A percentile compares a stretch with the other conserved stretches of the same genome.
Evolutionary conservation across 306 rosid genomes (phyloP).

Genomic region (Ochetophila trinervis): DNA sequence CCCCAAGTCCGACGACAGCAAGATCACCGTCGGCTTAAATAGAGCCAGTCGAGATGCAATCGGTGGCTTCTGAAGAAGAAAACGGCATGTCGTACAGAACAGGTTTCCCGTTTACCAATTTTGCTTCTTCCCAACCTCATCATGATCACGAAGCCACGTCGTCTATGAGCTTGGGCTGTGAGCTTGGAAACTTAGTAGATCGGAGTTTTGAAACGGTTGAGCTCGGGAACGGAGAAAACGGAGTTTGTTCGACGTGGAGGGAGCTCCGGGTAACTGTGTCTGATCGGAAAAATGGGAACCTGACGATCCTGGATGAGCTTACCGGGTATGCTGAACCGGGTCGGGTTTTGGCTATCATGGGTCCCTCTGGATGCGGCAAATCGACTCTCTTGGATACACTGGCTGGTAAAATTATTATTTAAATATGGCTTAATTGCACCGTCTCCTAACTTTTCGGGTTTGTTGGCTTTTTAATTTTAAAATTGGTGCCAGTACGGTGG

Average conservation of each 20-base stretch:
- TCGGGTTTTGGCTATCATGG: slow-evolving; percentile 67
- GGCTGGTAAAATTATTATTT: too few species aligned
- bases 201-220: background rate
- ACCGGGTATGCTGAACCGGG: slow-evolving; percentile 65
- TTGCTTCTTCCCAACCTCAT: background rate
- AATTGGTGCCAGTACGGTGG: too few species aligned
- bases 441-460: too few species aligned
- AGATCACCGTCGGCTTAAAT: background rate
- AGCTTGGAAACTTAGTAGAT: background rate
- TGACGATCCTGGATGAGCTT: slow-evolving; percentile 29
- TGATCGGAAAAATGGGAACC: slow-evolving; percentile 15
- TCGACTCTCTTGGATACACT: slow-evolving; percentile 67
- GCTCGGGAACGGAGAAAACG: background rate
- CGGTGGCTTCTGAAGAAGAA: slow-evolving; percentile 9
- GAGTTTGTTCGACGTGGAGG: slow-evolving; percentile 31
- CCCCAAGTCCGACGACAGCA: slow-evolving; percentile 24
- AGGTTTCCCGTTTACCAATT: slow-evolving; percentile 26
- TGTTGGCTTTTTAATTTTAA: too few species aligned
- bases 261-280: slow-evolving; percentile 33
- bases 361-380: slow-evolving; percentile 77
- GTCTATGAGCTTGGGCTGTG: background rate
- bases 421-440: too few species aligned
- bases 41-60: background rate
- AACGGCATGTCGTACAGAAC: background rate
- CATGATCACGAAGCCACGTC: background rate